Evolutionary conservation across 2,329 filamentous ascomycete genomes (phyloP), one percentile per base, ranked within the genome.

Genomic region (Fusarium subglutinans): DNA sequence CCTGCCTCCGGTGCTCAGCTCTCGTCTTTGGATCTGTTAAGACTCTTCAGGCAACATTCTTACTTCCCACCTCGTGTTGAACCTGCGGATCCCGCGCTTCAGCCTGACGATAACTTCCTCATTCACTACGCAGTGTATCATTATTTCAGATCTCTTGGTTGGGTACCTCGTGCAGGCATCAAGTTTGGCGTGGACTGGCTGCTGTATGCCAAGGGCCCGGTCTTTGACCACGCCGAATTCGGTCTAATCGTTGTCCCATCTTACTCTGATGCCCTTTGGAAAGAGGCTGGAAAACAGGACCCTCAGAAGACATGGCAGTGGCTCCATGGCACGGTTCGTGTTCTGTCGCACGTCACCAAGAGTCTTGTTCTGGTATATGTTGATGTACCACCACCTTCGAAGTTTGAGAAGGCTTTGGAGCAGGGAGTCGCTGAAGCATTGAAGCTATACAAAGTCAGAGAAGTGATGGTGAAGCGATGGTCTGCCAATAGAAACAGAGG

Each of bases 151-250:
- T 97, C 95, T 1, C 87, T 98, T 0, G 96, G 96, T 30, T 99
- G 96, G 96, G 94, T 98, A 3, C 93, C 97, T 2, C 92, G 97
- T 20, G 91, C 93, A 10, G 97, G 96, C 41, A 92, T 97, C 80
- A 99, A 99, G 80, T 99, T 99, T 77, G 94, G 94, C 28, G 93
- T 95, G 15, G 96, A 99, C 82, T 98, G 94, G 86, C 86, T 99
- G n/a, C 88, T 99, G 13, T 99, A 99, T 83, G 92, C 94, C 64
- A 92, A 95, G 26, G 96, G 96, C 0, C 96, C 96, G 0, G 96
- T 96, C 0, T 98, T 99, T 81, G 91, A 94, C 28, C 96, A 99
- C 80, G 96, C 96, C 28, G 95, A 98, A 79, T 99, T 98, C 80
- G 95, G 94, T 2, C 84, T 98, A 48, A 87, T 96, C 30, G 90